These are phyloP conservation scores for Saksenaea oblongispora DNA, from an alignment of 371 early-diverging fungal genomes.

Conservation along the genomic window DNA sequence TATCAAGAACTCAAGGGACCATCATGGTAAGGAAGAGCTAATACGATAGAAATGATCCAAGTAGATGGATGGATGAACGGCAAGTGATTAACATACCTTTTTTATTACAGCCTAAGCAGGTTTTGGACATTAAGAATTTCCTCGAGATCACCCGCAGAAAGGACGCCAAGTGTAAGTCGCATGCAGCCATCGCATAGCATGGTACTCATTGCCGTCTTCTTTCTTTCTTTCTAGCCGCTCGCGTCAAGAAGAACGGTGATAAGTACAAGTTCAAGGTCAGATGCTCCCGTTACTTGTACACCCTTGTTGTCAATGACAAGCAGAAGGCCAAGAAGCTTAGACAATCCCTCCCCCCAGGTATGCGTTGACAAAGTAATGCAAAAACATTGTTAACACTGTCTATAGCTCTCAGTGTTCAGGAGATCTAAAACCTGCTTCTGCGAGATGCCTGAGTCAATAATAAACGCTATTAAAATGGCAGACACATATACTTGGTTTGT, in stretches of 20 bases:
- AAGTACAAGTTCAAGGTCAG: slow-evolving; percentile 97
- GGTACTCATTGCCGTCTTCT: background rate
- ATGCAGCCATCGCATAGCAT: background rate
- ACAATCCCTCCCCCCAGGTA: slow-evolving; percentile 89
- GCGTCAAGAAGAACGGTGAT: slow-evolving; percentile 93
- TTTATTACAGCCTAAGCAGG: slow-evolving; percentile 79
- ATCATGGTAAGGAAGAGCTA: background rate
- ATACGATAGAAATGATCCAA: background rate
- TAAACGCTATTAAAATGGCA: background rate
- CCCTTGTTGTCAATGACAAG: slow-evolving; percentile 85
- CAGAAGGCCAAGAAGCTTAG: slow-evolving; percentile 96
- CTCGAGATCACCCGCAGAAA: slow-evolving; percentile 89
- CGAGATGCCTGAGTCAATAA: background rate
- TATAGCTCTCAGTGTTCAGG: slow-evolving; percentile 35
- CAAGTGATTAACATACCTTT: background rate
- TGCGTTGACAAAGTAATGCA: background rate
- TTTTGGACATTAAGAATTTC: slow-evolving; percentile 95
- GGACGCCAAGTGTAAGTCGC: slow-evolving; percentile 64
- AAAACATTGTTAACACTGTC: background rate
- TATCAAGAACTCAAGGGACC: background rate
- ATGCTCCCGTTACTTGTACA: slow-evolving; percentile 94
- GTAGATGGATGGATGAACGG: background rate
- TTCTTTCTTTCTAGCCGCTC: slow-evolving; percentile 57
- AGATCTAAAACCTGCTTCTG: slow-evolving; percentile 27
- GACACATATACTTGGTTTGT: background rate